Evolutionary conservation across 1,284 basidiomycete genomes (phyloP).

Genomic region (Limonomyces culmigenus): DNA sequence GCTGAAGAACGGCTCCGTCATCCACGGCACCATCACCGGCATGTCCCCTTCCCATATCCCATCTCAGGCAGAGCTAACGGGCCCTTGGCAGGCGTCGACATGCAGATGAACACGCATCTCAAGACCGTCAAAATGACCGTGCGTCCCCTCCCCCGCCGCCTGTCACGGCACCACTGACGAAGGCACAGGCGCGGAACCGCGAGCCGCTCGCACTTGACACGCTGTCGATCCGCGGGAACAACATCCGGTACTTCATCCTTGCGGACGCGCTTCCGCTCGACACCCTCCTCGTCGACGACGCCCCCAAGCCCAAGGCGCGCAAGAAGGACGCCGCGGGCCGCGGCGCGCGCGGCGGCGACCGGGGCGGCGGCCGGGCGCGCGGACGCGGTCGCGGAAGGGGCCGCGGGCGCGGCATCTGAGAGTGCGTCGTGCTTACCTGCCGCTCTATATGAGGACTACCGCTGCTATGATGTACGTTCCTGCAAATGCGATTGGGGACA

Average conservation of each 20-base stretch:
- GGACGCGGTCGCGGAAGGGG: slow-evolving; percentile 32
- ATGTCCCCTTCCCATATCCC: slow-evolving; percentile 10
- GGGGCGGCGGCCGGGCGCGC: slow-evolving; percentile 26
- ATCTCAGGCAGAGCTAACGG: slow-evolving; percentile 2
- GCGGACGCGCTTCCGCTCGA: slow-evolving; percentile 94
- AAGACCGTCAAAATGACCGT: slow-evolving; percentile 96
- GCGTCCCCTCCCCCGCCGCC: slow-evolving; percentile 11
- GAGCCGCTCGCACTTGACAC: slow-evolving; percentile 73
- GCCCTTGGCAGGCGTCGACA: slow-evolving; percentile 60
- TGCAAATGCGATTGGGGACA: no score
- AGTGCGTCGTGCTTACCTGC: no score
- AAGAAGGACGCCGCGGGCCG: slow-evolving; percentile 64
- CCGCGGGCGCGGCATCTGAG: slow-evolving; percentile 13
- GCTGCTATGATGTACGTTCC: no score
- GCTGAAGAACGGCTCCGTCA: slow-evolving; percentile 92
- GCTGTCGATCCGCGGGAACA: slow-evolving; percentile 85
- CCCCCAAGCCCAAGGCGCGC: slow-evolving; percentile 85
- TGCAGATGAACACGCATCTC: slow-evolving; percentile 95
- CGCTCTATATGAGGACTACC: no score
- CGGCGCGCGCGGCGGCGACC: slow-evolving; percentile 33
- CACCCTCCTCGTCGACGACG: slow-evolving; percentile 93
- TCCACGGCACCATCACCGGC: slow-evolving; percentile 97
- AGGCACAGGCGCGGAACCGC: slow-evolving; percentile 58
- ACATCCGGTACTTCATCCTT: slow-evolving; percentile 87
- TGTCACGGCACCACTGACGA: no score